Percentiles rank a stretch among this genome's conserved stretches.
Evolutionary conservation across 345 rosid genomes (phyloP).

Genomic region (Moricandia moricandioides): DNA sequence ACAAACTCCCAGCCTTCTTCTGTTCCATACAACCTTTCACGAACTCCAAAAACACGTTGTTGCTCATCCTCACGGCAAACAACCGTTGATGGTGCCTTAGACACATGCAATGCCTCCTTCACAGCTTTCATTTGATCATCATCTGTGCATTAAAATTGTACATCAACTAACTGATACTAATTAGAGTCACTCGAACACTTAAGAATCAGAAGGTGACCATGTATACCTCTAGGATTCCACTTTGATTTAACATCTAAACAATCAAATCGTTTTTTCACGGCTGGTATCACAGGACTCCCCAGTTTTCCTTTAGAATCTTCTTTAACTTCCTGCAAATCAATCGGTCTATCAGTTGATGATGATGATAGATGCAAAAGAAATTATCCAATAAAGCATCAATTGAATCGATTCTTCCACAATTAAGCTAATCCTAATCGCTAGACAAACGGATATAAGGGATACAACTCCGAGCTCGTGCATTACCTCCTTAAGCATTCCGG

Average conservation of each 20-base stretch:
- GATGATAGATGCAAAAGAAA: no score
- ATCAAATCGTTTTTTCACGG: constrained; percentile 21
- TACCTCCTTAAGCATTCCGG: background rate
- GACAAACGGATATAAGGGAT: background rate
- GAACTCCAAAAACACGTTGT: constrained; percentile 53
- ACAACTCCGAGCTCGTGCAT: background rate
- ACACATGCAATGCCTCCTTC: constrained; percentile 73
- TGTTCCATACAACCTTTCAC: constrained; percentile 53
- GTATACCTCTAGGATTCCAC: constrained; percentile 69
- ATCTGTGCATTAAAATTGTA: constrained; percentile 35
- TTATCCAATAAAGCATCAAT: background rate
- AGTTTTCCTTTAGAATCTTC: constrained; percentile 24
- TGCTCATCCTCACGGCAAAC: constrained; percentile 79
- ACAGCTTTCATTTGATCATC: constrained; percentile 51
- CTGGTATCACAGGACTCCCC: background rate
- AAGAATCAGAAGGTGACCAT: background rate
- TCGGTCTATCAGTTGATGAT: background rate
- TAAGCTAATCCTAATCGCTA: background rate
- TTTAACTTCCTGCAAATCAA: constrained; percentile 28
- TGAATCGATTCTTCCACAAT: background rate
- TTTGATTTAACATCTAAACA: constrained; percentile 27
- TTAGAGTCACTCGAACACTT: background rate
- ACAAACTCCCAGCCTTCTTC: constrained; percentile 68
- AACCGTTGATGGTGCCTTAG: constrained; percentile 52
- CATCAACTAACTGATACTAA: background rate